Evolutionary conservation across 768 basidiomycete species (phyloP).

Genomic region (Lactarius hatsudake): DNA sequence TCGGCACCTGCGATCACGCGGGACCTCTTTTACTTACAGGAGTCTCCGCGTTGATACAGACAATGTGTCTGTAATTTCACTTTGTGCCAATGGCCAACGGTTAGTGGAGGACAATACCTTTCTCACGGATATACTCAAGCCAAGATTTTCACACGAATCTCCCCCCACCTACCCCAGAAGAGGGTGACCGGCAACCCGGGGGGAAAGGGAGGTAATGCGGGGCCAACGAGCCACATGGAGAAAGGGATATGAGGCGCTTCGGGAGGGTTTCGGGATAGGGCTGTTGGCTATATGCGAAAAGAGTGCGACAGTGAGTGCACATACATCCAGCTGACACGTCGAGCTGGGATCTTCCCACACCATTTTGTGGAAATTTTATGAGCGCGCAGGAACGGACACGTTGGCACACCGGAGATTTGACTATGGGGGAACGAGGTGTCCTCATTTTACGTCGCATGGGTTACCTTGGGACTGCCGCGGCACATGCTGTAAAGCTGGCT

Average conservation of each 20-base stretch:
- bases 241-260: neutral
- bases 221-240: neutral
- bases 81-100: neutral
- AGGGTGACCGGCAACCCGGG: neutral
- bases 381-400: neutral
- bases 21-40: neutral
- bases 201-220: neutral
- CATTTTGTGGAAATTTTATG: slow-evolving; percentile 1
- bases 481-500: neutral
- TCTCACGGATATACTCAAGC: neutral
- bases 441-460: neutral
- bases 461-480: neutral
- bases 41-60: neutral
- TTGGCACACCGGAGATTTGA: slow-evolving; percentile 3
- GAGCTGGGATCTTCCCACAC: slow-evolving; percentile 6
- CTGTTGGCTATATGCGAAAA: slow-evolving; percentile 1
- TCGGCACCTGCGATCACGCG: neutral
- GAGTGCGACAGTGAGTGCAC: neutral
- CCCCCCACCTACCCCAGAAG: neutral
- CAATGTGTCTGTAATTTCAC: neutral
- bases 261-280: neutral
- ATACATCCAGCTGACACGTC: slow-evolving; percentile 6
- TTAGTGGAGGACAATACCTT: neutral
- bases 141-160: neutral
- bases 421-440: neutral